phyloP scores from a whole-genome alignment of 2,329 filamentous ascomycete species.

The Didymella pomorum region DNA sequence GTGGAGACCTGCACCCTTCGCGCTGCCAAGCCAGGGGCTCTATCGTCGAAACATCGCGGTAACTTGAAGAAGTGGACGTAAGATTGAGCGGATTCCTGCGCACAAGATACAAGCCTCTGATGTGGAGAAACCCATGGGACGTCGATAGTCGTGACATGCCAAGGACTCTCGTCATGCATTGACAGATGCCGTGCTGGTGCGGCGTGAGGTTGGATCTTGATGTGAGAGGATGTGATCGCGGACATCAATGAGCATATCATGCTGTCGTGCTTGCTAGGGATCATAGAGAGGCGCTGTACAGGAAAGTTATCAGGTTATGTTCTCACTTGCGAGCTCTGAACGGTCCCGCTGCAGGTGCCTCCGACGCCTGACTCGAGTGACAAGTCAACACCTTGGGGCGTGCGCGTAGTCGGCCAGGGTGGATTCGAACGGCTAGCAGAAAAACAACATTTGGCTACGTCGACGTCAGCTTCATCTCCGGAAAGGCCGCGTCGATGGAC shows the following conservation, averaged over 20 bases:
- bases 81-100: conserved; percentile 20
- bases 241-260: neutral
- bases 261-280: neutral
- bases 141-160: neutral
- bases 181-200: neutral
- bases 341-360: neutral
- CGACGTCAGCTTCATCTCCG: conserved; percentile 2
- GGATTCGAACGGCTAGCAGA: neutral
- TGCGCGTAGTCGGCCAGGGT: neutral
- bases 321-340: neutral
- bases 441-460: neutral
- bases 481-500: neutral
- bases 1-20: conserved; percentile 22
- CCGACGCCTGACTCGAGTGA: conserved; percentile 9
- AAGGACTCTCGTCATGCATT: neutral
- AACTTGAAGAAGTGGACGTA: conserved; percentile 11
- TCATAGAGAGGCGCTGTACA: neutral
- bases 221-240: neutral
- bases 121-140: conserved; percentile 11
- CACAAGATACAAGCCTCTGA: neutral
- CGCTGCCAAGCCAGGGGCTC: conserved; percentile 22
- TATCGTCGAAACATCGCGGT: conserved; percentile 26
- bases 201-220: neutral
- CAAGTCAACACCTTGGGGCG: neutral
- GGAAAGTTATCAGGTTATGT: neutral